Evolutionary conservation across 2,329 filamentous ascomycete genomes (phyloP), one percentile per base, ranked within the genome.

Genomic region (Aschersonia sp.): DNA sequence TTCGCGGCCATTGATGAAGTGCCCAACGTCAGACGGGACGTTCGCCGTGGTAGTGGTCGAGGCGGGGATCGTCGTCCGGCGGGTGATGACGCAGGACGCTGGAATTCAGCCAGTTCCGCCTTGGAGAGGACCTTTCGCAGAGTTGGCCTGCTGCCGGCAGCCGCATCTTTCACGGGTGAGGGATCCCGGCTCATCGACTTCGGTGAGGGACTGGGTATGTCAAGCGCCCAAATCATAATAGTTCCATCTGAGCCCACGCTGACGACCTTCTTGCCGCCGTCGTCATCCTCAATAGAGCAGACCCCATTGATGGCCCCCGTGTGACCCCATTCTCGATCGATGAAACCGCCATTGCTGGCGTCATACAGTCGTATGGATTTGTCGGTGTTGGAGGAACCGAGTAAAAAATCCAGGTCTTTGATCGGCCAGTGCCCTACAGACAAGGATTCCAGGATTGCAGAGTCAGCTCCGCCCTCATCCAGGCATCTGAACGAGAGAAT

Each of bases 361-460:
- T 95, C 86, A 57, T 98, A 98, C 12, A 98, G 69, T 37, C 92
- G 76, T 48, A 98, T 83, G 1, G 92, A 97, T 61, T 97, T 98
- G 63, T 98, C 92, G 1, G 87, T 95, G 55, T 89, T 89, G 7
- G 90, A 95, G 9, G 92, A 76, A n/a, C 87, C 89, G 14, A 92
- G 74, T 46, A 98, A 73, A 45, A 94, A 76, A 31, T 81, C 76
- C 4, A 74, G 64, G 41, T 69, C 79, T 61, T 62, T 72, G 43
- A 64, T 74, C 64, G 51, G 73, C 63, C 56, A 79, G 66, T 59
- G 79, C 56, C 60, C 79, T 49, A 81, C 77, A 2, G 79, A 79
- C 32, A 98, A 71, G 1, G 84, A 85, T 53, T 89, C 86, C 54
- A 97, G 68, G 42, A 92, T 79, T 0, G 90, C 90, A 5, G 88